phyloP scores from a whole-genome alignment of 108 stramenopile species.

The Pelagomonas calceolata region DNA sequence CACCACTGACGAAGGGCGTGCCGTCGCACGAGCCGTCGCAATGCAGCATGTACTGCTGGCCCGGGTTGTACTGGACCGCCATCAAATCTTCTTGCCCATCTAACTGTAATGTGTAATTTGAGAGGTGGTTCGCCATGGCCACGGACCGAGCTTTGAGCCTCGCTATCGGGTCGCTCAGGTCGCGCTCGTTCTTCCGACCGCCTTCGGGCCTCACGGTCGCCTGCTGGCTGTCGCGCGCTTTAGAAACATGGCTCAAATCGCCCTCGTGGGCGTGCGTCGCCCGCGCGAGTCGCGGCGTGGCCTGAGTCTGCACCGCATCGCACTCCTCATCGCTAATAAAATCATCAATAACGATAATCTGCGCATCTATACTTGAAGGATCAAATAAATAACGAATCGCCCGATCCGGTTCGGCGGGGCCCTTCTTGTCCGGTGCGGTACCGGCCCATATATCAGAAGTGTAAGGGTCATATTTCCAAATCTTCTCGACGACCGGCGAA shows the following conservation, averaged over 20 bases:
- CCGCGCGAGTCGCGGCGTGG: constrained; percentile 41
- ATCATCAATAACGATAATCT: constrained; percentile 57
- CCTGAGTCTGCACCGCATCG: constrained; percentile 52
- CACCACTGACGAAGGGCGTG: constrained; percentile 42
- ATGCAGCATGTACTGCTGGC: constrained; percentile 74
- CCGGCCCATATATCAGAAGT: not conserved
- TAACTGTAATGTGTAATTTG: constrained; percentile 48
- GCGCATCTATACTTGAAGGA: too few relatives aligned
- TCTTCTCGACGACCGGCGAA: too few relatives aligned
- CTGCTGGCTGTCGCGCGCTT: constrained; percentile 62
- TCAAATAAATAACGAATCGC: too few relatives aligned
- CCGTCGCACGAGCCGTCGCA: constrained; percentile 56
- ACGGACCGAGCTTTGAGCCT: constrained; percentile 54
- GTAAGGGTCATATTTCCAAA: not conserved
- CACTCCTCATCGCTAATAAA: constrained; percentile 73
- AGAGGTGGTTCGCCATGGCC: constrained; percentile 63
- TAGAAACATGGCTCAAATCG: constrained; percentile 51
- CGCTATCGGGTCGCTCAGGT: constrained; percentile 38
- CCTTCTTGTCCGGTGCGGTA: too few relatives aligned
- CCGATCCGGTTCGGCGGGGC: too few relatives aligned
- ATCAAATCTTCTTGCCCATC: constrained; percentile 74
- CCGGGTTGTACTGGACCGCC: constrained; percentile 55
- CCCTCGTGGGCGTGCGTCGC: constrained; percentile 72
- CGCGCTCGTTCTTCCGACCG: constrained; percentile 19
- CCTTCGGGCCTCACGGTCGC: constrained; percentile 52